A percentile compares a stretch with the other conserved stretches of the same genome.
phyloP scores from a whole-genome alignment of 176 grass and related monocot genomes.

The Zoysia japonica region DNA sequence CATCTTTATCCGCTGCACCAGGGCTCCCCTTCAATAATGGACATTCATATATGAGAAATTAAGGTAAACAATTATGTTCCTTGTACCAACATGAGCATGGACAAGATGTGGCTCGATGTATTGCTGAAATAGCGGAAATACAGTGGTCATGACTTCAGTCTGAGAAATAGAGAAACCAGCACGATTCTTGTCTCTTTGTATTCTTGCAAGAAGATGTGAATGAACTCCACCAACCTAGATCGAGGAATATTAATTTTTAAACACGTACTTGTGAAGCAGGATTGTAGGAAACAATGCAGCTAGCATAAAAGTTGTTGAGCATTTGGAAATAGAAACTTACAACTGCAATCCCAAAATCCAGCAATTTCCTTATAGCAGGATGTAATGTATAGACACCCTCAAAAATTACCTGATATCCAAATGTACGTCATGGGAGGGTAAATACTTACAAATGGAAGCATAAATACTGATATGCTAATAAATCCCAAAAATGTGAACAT shows the following conservation, averaged over 20 bases:
- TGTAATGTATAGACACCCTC: conserved; percentile 97
- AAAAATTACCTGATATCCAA: conserved; percentile 83
- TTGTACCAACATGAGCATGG: conserved; percentile 99
- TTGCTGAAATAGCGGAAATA: conserved; percentile 96
- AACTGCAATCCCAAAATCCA: conserved; percentile 99
- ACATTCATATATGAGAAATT: conserved; percentile 8
- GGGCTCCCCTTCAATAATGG: neutral
- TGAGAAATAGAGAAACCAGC: conserved; percentile 81
- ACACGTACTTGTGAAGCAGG: conserved; percentile 16
- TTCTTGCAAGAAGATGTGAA: conserved; percentile 95
- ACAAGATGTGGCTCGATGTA: conserved; percentile 99
- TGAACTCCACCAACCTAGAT: conserved; percentile 94
- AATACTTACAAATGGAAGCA: neutral
- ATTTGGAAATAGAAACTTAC: conserved; percentile 56
- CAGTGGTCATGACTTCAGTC: conserved; percentile 94
- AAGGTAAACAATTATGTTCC: conserved; percentile 46
- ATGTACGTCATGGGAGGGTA: conserved; percentile 31
- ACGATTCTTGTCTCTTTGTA: conserved; percentile 95
- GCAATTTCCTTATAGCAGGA: conserved; percentile 88
- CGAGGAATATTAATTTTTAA: conserved; percentile 32
- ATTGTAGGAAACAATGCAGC: conserved; percentile 3
- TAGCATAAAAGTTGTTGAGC: conserved; percentile 30
- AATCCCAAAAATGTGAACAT: neutral
- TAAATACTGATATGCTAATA: conserved; percentile 3
- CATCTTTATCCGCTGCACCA: no score